phyloP scores from a whole-genome alignment of 306 rosid genomes.

The Prunus salicina region DNA sequence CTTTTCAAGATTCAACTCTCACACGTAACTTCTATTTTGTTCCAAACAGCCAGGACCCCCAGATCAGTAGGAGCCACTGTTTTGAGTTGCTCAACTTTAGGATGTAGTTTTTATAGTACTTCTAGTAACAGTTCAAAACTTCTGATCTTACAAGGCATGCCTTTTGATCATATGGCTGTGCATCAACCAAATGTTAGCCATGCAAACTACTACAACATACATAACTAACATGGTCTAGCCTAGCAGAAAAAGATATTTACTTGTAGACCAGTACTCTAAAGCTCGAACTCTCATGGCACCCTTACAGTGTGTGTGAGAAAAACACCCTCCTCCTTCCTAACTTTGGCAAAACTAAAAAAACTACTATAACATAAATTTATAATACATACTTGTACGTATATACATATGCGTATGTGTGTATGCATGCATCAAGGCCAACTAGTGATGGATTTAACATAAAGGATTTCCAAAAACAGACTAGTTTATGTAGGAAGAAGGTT shows the following conservation, averaged over 20 bases:
- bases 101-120: neutral
- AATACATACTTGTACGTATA: no score
- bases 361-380: no score
- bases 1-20: neutral
- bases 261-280: no score
- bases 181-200: slow-evolving; percentile 8
- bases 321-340: no score
- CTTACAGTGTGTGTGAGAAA: no score
- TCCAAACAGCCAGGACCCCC: neutral
- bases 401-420: neutral
- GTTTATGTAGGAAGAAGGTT: neutral
- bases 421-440: neutral
- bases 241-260: no score
- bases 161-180: neutral
- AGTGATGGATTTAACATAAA: neutral
- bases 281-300: no score
- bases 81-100: neutral
- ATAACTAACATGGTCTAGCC: neutral
- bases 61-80: neutral
- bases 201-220: neutral
- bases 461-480: neutral
- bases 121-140: neutral
- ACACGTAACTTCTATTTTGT: neutral
- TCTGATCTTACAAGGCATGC: neutral
- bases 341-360: no score